Evolutionary conservation across 495 filamentous ascomycete genomes (phyloP).

Genomic region (Aspergillus nanangensis): DNA sequence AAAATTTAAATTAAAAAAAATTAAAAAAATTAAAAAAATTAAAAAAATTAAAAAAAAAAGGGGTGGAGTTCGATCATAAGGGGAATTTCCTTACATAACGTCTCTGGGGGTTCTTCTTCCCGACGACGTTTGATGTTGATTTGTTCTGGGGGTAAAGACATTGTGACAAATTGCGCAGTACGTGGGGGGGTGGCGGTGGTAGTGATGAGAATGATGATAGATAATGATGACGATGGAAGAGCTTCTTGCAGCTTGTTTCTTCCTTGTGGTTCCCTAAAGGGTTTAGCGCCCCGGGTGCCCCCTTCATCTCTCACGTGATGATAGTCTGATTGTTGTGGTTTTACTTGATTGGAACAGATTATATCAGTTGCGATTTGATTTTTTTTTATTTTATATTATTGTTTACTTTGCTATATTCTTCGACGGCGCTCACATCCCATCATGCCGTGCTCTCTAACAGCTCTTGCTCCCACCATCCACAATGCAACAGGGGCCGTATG

Average conservation of each 20-base stretch:
- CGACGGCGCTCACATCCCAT: conserved; percentile 3
- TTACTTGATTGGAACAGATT: conserved; percentile 11
- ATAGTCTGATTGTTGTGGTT: conserved; percentile 9
- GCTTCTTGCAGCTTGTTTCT: neutral
- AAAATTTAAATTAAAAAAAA: too few relatives aligned
- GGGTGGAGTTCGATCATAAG: too few relatives aligned
- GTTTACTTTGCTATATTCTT: conserved; percentile 10
- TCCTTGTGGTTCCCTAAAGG: conserved; percentile 9
- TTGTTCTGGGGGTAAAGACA: conserved; percentile 49
- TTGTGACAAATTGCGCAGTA: conserved; percentile 1
- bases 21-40: too few relatives aligned
- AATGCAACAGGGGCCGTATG: conserved; percentile 12
- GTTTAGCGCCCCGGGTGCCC: conserved; percentile 12
- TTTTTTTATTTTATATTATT: too few relatives aligned
- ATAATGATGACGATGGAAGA: conserved; percentile 3
- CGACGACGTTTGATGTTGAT: conserved; percentile 54
- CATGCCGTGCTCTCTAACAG: conserved; percentile 9
- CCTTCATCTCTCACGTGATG: conserved; percentile 4
- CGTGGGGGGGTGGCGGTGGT: neutral
- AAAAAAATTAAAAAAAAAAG: neutral
- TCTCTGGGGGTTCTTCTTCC: conserved; percentile 52
- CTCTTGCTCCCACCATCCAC: conserved; percentile 1
- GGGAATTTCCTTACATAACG: conserved; percentile 44
- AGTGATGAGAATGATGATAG: neutral
- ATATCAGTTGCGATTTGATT: too few relatives aligned